Evolutionary conservation across 805 yeast genomes (phyloP).

Genomic region (Saccharomycopsis synnaedendra): DNA sequence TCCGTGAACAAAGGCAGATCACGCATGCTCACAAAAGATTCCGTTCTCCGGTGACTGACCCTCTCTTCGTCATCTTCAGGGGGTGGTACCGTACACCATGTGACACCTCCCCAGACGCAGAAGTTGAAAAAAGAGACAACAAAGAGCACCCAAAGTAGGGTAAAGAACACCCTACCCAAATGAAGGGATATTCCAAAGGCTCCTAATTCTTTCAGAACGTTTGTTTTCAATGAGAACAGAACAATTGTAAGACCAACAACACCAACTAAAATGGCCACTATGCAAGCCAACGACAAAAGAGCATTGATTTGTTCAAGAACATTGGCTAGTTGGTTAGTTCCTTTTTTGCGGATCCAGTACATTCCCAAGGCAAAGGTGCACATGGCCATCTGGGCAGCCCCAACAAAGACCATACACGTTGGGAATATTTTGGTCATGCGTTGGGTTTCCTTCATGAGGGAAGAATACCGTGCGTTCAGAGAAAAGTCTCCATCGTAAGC

Average conservation of each 20-base stretch:
- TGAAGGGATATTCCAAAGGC: slow-evolving; percentile 35
- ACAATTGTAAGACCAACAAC: slow-evolving; percentile 23
- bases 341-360: not conserved
- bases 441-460: slow-evolving; percentile 17
- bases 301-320: slow-evolving; percentile 28
- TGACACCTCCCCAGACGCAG: slow-evolving; percentile 29
- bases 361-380: slow-evolving; percentile 10
- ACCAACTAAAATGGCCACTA: slow-evolving; percentile 24
- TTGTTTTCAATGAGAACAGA: slow-evolving; percentile 20
- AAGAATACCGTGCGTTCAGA: slow-evolving; percentile 21
- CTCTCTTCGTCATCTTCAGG: not conserved
- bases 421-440: slow-evolving; percentile 22
- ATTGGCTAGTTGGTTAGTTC: slow-evolving; percentile 2
- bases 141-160: slow-evolving; percentile 29
- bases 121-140: slow-evolving; percentile 17
- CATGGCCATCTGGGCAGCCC: slow-evolving; percentile 23
- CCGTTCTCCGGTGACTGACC: too few relatives aligned
- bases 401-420: slow-evolving; percentile 21
- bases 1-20: too few relatives aligned
- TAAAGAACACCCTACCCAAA: slow-evolving; percentile 32
- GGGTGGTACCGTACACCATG: slow-evolving; percentile 45
- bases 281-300: slow-evolving; percentile 25
- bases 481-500: slow-evolving; percentile 28
- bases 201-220: slow-evolving; percentile 25
- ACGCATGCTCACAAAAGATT: not conserved